Conservation (phyloP, 1,284 basidiomycete genomes). For the Austropuccinia psidii region DNA sequence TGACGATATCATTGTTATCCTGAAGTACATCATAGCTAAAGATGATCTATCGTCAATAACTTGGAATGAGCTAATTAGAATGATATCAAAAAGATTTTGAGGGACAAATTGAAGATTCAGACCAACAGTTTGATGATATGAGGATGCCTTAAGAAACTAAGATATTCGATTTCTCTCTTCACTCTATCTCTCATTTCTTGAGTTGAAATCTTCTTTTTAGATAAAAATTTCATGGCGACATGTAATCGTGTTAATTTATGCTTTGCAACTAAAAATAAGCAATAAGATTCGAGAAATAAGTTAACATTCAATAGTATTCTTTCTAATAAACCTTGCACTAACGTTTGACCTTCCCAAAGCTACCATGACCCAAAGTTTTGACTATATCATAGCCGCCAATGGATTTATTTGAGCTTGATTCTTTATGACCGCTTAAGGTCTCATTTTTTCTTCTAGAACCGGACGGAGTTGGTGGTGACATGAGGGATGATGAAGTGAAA, state of each 20-base stretch:
- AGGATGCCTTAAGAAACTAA: slow-evolving; percentile 79
- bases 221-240: slow-evolving; percentile 36
- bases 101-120: background rate
- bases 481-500: background rate
- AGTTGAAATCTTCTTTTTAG: slow-evolving; percentile 34
- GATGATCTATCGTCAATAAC: background rate
- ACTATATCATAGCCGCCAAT: slow-evolving; percentile 35
- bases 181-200: slow-evolving; percentile 36
- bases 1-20: slow-evolving; percentile 85
- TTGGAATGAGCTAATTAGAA: background rate
- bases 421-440: background rate
- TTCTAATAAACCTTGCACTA: background rate
- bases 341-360: slow-evolving; percentile 37
- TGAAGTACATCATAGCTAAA: slow-evolving; percentile 88
- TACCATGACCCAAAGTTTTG: slow-evolving; percentile 35
- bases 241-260: slow-evolving; percentile 29
- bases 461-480: background rate
- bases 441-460: background rate
- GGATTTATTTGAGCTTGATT: slow-evolving; percentile 16
- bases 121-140: slow-evolving; percentile 91
- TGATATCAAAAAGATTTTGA: slow-evolving; percentile 33
- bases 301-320: background rate
- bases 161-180: slow-evolving; percentile 65
- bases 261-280: slow-evolving; percentile 6
- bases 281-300: background rate